Conservation (phyloP, 495 filamentous ascomycete species). For the Lindgomyces ingoldianus region DNA sequence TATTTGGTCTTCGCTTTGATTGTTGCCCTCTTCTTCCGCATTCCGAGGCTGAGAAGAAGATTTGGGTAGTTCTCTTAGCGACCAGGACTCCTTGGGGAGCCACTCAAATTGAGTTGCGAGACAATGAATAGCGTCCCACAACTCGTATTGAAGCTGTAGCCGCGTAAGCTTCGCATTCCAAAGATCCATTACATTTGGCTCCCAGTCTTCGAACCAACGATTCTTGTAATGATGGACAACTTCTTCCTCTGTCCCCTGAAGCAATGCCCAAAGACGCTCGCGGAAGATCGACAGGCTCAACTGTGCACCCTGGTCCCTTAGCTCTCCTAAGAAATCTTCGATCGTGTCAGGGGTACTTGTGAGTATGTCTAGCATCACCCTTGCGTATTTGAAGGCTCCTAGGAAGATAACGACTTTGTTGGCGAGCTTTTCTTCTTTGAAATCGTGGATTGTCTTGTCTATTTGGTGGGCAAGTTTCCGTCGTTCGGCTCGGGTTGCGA, state of each 20-base stretch:
- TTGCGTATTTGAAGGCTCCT: slow-evolving; percentile 16
- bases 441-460: slow-evolving; percentile 16
- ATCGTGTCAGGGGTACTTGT: neutral
- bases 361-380: slow-evolving; percentile 1
- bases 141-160: slow-evolving; percentile 23
- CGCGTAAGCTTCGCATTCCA: slow-evolving; percentile 36
- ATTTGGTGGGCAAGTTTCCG: slow-evolving; percentile 52
- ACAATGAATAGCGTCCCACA: slow-evolving; percentile 11
- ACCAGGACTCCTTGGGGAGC: slow-evolving; percentile 10
- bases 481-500: slow-evolving; percentile 63
- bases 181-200: slow-evolving; percentile 1
- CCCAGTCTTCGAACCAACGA: slow-evolving; percentile 8
- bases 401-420: slow-evolving; percentile 10
- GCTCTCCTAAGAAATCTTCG: neutral
- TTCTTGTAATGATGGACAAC: neutral
- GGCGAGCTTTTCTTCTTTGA: slow-evolving; percentile 2
- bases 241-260: slow-evolving; percentile 7
- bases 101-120: slow-evolving; percentile 12
- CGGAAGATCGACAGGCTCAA: neutral
- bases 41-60: too few species aligned
- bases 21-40: neutral
- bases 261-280: neutral
- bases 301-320: neutral
- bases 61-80: too few species aligned
- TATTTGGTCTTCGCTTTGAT: neutral